Conservation (phyloP, 2,329 filamentous ascomycete species). For the Claviceps fusiformis region DNA sequence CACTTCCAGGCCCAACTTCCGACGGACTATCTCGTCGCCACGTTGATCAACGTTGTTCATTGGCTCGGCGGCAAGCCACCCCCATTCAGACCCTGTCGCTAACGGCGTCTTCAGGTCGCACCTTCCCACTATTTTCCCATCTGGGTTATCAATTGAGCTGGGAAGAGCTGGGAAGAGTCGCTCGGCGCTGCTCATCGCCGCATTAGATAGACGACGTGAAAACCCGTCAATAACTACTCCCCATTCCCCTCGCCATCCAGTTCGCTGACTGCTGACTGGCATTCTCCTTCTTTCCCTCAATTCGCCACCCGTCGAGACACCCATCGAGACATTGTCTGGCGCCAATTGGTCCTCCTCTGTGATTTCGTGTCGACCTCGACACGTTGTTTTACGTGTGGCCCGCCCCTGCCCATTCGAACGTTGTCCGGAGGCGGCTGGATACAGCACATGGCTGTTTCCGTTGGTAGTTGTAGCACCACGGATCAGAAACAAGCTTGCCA, state of each 20-base stretch:
- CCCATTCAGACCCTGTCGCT: background rate
- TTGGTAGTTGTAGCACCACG: background rate
- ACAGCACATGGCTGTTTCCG: background rate
- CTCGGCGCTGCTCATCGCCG: no score
- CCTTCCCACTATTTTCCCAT: constrained; percentile 2
- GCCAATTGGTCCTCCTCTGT: background rate
- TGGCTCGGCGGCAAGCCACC: background rate
- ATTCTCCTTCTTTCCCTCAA: background rate
- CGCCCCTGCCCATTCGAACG: background rate
- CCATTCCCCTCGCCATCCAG: background rate
- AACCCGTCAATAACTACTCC: background rate
- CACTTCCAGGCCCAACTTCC: background rate
- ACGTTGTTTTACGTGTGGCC: background rate
- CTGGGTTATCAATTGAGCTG: background rate
- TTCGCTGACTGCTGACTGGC: background rate
- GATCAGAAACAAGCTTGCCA: background rate
- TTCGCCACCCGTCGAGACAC: no score
- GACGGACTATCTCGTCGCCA: background rate
- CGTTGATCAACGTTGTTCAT: background rate
- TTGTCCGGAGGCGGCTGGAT: constrained; percentile 1
- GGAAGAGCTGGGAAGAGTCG: background rate
- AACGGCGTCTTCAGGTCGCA: background rate
- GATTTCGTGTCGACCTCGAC: background rate
- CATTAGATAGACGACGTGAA: no score
- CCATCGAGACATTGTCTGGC: background rate